These are phyloP conservation scores for Brettanomyces naardenensis DNA, from an alignment of 805 yeast species.

Conservation along the genomic window DNA sequence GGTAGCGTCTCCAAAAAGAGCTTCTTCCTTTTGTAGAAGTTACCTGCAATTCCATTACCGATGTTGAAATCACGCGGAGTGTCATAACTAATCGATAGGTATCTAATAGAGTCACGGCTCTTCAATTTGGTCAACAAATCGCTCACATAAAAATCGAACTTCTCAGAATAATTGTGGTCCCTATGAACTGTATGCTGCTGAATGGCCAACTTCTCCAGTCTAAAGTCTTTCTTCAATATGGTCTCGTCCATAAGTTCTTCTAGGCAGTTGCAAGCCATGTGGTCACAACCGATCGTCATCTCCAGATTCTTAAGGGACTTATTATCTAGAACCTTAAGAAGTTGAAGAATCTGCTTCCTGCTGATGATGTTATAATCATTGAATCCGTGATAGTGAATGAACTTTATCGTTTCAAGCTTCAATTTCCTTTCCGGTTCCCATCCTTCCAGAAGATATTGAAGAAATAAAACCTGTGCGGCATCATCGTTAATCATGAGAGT, in stretches of 20 bases:
- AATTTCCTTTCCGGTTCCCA: slow-evolving; percentile 8
- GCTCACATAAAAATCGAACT: slow-evolving; percentile 45
- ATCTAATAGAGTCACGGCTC: slow-evolving; percentile 25
- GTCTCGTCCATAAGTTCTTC: slow-evolving; percentile 28
- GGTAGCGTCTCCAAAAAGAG: slow-evolving; percentile 45
- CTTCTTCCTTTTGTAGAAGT: slow-evolving; percentile 50
- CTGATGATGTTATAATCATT: slow-evolving; percentile 31
- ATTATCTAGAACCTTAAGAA: slow-evolving; percentile 26
- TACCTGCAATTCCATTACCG: slow-evolving; percentile 67
- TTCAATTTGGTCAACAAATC: slow-evolving; percentile 32
- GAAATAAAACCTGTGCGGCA: slow-evolving; percentile 24
- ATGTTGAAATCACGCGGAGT: slow-evolving; percentile 52
- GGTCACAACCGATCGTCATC: slow-evolving; percentile 47
- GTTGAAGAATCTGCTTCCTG: slow-evolving; percentile 22
- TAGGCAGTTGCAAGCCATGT: slow-evolving; percentile 37
- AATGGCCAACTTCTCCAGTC: slow-evolving; percentile 30
- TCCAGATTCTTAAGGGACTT: slow-evolving; percentile 34
- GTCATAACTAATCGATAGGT: slow-evolving; percentile 46
- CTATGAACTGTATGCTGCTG: slow-evolving; percentile 25
- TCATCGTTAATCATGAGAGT: slow-evolving; percentile 19
- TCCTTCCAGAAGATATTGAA: slow-evolving; percentile 22
- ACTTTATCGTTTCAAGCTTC: slow-evolving; percentile 26
- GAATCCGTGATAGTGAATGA: slow-evolving; percentile 39
- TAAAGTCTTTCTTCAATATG: slow-evolving; percentile 17
- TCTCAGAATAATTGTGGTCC: slow-evolving; percentile 41